Evolutionary conservation across 148 eudicot species (phyloP).

Genomic region (Camellia sinensis): DNA sequence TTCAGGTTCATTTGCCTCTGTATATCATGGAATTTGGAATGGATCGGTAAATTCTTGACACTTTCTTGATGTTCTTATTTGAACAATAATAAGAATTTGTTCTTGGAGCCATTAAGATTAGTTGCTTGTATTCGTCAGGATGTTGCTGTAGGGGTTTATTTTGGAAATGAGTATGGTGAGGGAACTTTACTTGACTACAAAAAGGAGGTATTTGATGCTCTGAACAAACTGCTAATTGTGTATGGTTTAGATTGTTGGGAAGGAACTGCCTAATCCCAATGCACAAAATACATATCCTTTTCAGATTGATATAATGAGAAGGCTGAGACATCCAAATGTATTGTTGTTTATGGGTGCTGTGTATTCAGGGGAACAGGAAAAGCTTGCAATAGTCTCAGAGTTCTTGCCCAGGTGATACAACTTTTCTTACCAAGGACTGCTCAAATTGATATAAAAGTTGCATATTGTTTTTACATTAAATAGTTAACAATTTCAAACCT

Average conservation of each 20-base stretch:
- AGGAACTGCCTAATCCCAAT: not conserved
- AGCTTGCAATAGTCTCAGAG: conserved; percentile 80
- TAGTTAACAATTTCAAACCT: not conserved
- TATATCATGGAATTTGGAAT: conserved; percentile 81
- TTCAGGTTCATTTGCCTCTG: conserved; percentile 78
- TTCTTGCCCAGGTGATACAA: conserved; percentile 61
- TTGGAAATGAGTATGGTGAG: conserved; percentile 55
- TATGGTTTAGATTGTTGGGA: not conserved
- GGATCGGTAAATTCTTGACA: conserved; percentile 57
- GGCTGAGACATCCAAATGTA: conserved; percentile 88
- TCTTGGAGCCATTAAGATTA: not conserved
- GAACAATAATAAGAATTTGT: not conserved
- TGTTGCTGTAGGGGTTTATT: conserved; percentile 76
- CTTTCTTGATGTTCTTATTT: not conserved
- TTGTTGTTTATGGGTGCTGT: conserved; percentile 88
- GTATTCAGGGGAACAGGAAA: conserved; percentile 63
- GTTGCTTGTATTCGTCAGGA: conserved; percentile 45
- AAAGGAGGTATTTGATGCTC: conserved; percentile 52
- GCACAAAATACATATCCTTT: not conserved
- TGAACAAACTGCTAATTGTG: not conserved
- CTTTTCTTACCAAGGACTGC: not conserved
- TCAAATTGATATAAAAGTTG: not conserved
- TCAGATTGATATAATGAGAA: conserved; percentile 79
- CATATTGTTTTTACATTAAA: not conserved
- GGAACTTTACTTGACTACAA: conserved; percentile 56